Evolutionary conservation across 345 rosid species (phyloP), one percentile per base, ranked within the genome.

Genomic region (Boechera divaricarpa): DNA sequence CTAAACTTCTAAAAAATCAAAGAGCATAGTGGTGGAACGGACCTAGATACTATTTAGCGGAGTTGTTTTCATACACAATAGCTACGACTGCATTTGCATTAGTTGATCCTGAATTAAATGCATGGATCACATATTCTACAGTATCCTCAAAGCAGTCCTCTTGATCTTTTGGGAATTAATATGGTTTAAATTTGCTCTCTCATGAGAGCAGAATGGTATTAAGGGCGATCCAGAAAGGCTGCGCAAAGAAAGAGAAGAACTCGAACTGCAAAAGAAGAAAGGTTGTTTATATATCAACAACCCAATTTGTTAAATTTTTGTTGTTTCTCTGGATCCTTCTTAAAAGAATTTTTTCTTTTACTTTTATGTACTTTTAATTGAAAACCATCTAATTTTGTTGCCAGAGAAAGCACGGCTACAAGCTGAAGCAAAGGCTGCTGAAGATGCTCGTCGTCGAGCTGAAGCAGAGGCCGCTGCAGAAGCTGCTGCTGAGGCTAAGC

Each of bases 381-480:
- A 53, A 48, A 63, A 61, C 31, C 42, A 33, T 73, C 13, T 41
- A 16, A 38, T 62, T 47, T 26, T 38, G 42, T 18, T 29, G 55
- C 16, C 88, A 95, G 99, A 92, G 81, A 90, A 85, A 76, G 98
- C 98, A 4, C 93, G 98, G 63, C 67, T 94, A 67, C 93, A 88
- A 70, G 98, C 99, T 44, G 99, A 92, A 78, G 98, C 96, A 38
- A 85, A 82, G 83, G 97, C 98, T 51, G 99, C 96, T 42, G 98
- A 89, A 88, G 92, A 86, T 72, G 94, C 98, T 69, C 85, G 80
- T 68, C 92, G 87, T 75, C 90, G 57, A 83, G 98, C 91, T 58
- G 98, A 85, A 79, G 99, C 90, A 63, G 96, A 86, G 81, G 98
- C 97, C 63, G 91, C 90, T 57, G 98, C 88, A 56, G 96, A 87